Evolutionary conservation across 1,284 basidiomycete species (phyloP), one percentile per base, ranked within the genome.

Genomic region (Malassezia sp.): DNA sequence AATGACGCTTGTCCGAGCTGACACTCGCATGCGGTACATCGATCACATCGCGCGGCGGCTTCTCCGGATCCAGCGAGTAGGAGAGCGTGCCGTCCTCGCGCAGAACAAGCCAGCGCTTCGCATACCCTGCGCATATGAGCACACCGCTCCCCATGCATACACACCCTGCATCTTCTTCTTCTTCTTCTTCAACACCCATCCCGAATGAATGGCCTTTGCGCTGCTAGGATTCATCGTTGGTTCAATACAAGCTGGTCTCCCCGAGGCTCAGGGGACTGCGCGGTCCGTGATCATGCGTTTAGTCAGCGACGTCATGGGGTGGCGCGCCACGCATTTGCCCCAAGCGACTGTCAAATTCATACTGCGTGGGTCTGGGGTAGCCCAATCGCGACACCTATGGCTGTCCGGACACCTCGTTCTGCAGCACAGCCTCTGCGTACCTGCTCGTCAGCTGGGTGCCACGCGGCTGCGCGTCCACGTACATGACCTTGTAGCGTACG

Each of bases 121-220:
- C 67, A 27, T 70, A 70, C 14, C 66, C 66, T 59, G 42, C 14
- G 5, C 27, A 30, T 20, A 11, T n/a, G 11, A 38, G 12, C 22
- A 17, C 15, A 21, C 10, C 24, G 33, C 10, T 8, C 11, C 15
- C 18, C 14, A 10, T 4, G 28, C n/a, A 12, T 3, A 31, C 54
- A 20, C 27, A 57, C 56, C 57, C 38, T 69, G 66, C 59, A 69
- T 67, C 52, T 65, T 69, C 55, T 69, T 69, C 39, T 65, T 56
- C 59, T 69, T 69, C 58, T 67, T 69, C 45, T 69, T 69, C 36
- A 69, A 53, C 18, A 69, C 65, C 64, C 64, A 69, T 48, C 66
- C 66, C 7, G 59, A 57, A 31, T 56, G 54, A 24, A 67, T 46
- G 26, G 66, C 49, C 12, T 59, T 23, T 1, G 29, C 36, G 1